phyloP scores from a whole-genome alignment of 2,329 filamentous ascomycete genomes.

The Elsinoe arachidis region DNA sequence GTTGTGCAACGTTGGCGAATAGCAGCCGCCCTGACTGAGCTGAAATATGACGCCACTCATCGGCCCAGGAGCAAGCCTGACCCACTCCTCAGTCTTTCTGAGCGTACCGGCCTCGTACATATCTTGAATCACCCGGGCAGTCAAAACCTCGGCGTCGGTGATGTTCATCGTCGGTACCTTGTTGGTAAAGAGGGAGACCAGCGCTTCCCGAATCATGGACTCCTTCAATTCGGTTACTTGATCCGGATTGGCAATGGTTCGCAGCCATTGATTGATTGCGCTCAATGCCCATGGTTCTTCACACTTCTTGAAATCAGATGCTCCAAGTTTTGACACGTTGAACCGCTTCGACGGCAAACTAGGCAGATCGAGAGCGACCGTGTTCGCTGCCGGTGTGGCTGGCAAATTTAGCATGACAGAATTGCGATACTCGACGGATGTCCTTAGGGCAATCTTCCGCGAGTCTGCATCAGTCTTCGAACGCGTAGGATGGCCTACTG shows the following conservation, averaged over 20 bases:
- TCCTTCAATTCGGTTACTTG: conserved; percentile 81
- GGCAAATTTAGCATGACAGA: conserved; percentile 39
- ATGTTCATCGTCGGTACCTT: conserved; percentile 99
- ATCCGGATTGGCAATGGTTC: conserved; percentile 64
- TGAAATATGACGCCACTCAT: conserved; percentile 91
- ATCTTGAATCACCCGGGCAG: conserved; percentile 63
- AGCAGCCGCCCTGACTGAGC: conserved; percentile 83
- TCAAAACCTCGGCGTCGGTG: conserved; percentile 84
- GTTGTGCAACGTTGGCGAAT: conserved; percentile 71
- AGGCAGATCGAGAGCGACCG: conserved; percentile 70
- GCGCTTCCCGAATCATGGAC: conserved; percentile 75
- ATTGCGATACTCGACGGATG: conserved; percentile 36
- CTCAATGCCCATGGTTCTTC: conserved; percentile 88
- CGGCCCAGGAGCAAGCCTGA: conserved; percentile 74
- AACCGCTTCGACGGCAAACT: conserved; percentile 75
- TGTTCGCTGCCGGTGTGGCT: conserved; percentile 30
- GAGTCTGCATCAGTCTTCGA: conserved; percentile 91
- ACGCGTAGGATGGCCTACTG: conserved; percentile 70
- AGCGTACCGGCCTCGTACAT: conserved; percentile 75
- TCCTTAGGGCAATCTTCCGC: conserved; percentile 28
- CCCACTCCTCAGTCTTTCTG: conserved; percentile 90
- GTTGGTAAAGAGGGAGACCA: conserved; percentile 81
- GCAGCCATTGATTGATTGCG: conserved; percentile 77
- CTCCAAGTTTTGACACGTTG: conserved; percentile 71
- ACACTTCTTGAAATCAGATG: conserved; percentile 75